Evolutionary conservation across 805 yeast genomes (phyloP), one percentile per base, ranked within the genome.

Genomic region (Scheffersomyces ergatensis): DNA sequence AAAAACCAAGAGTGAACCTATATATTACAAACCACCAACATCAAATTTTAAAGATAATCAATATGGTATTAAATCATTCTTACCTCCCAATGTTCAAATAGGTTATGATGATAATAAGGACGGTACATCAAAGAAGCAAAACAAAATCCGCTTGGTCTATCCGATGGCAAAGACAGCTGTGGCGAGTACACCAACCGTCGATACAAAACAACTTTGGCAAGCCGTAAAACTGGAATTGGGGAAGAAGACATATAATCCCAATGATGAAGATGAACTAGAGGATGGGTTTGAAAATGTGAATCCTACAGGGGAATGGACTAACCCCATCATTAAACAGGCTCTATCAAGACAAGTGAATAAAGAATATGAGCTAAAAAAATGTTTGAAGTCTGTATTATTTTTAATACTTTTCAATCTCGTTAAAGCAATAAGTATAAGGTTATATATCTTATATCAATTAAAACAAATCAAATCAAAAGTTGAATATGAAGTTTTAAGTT

Each of bases 251-350:
- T 23, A 38, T 32, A 16, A 24, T 37, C 15, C 21, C 24, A 36
- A 20, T 26, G 34, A 39, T 18, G 47, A 41, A n/a, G 53, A 47
- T n/a, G 37, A 26, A n/a, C 50, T 43, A 14, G 43, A 43, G 18
- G 40, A 39, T 25, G 43, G 39, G 13, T 44, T 36, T 7, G 40
- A 17, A 14, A 19, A 24, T n/a, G 17, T 20, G 9, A 24, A 26
- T 6, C 58, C 62, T 4, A 46, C 53, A 15, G 60, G 64, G 3
- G 67, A 64, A 23, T 66, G 74, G 73, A 50, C 52, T 11, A 63
- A 62, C 44, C 77, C 78, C 2, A 62, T 70, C 35, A 65, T 77
- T 43, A 58, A 57, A 36, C 55, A 65, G 27, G 82, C 82, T 1
- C 55, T 75, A 38, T 34, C 58, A 4, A 51, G 82, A 26, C 77